Evolutionary conservation across 2,329 filamentous ascomycete genomes (phyloP).

Genomic region (Ceratocystis eucalypticola): DNA sequence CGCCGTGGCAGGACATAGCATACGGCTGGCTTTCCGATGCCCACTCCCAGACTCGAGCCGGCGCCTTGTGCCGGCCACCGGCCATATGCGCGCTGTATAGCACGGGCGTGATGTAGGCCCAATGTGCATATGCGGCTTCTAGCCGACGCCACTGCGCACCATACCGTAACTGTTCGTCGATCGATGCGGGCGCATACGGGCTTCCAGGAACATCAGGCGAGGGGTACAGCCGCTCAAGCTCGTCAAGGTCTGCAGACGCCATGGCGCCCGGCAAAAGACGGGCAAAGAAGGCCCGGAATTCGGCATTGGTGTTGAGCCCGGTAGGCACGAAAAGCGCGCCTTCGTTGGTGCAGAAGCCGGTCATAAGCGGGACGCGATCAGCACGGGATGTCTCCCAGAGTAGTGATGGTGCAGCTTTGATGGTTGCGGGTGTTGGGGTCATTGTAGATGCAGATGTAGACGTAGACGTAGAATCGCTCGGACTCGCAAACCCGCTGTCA

Average conservation of each 20-base stretch:
- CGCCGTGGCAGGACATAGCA: constrained; percentile 35
- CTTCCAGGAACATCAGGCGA: constrained; percentile 34
- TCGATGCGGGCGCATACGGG: constrained; percentile 30
- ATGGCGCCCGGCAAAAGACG: constrained; percentile 46
- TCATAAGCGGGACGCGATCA: constrained; percentile 36
- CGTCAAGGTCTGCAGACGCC: constrained; percentile 36
- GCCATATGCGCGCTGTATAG: constrained; percentile 41
- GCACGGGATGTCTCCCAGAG: constrained; percentile 30
- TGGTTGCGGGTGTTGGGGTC: constrained; percentile 26
- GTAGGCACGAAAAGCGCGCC: constrained; percentile 50
- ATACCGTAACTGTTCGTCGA: constrained; percentile 23
- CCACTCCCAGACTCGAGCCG: constrained; percentile 46
- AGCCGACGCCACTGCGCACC: constrained; percentile 44
- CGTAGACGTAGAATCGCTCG: no score
- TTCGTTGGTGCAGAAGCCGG: constrained; percentile 59
- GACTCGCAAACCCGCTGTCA: constrained; percentile 38
- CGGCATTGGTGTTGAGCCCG: constrained; percentile 31
- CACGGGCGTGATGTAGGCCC: constrained; percentile 51
- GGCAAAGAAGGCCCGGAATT: constrained; percentile 49
- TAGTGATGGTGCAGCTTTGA: constrained; percentile 34
- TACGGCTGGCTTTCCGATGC: constrained; percentile 32
- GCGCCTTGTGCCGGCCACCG: not conserved
- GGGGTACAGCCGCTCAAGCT: constrained; percentile 48
- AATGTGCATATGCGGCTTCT: constrained; percentile 49
- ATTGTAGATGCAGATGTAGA: constrained; percentile 32